These are phyloP conservation scores for Ramichloridium luteum DNA, from an alignment of 2,329 filamentous ascomycete genomes.

Conservation along the genomic window DNA sequence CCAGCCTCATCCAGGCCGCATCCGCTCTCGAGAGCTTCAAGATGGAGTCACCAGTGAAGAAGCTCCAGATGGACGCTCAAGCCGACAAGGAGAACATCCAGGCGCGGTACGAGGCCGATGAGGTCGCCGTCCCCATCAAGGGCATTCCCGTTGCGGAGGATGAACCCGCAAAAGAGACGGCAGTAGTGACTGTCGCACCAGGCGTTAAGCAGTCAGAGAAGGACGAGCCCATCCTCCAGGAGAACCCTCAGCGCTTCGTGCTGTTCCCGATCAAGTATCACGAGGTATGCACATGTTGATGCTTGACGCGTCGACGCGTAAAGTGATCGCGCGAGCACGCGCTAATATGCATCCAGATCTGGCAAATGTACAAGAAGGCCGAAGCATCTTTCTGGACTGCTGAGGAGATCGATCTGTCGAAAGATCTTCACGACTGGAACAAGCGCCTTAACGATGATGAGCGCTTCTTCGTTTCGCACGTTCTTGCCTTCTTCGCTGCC, in stretches of 20 bases:
- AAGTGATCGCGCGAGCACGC: conserved; percentile 13
- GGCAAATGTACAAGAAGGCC: conserved; percentile 99
- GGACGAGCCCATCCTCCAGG: conserved; percentile 82
- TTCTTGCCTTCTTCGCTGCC: conserved; percentile 96
- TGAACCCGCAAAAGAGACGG: conserved; percentile 19
- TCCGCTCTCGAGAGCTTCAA: conserved; percentile 78
- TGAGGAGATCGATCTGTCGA: conserved; percentile 97
- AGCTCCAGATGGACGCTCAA: conserved; percentile 57
- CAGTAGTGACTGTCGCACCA: conserved; percentile 29
- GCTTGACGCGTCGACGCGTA: conserved; percentile 47
- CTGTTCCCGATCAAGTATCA: conserved; percentile 99
- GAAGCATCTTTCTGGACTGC: conserved; percentile 99
- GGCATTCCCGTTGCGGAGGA: conserved; percentile 37
- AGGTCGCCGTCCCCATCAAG: conserved; percentile 45
- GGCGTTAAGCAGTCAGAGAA: conserved; percentile 54
- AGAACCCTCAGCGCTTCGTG: conserved; percentile 93
- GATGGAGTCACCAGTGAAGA: conserved; percentile 88
- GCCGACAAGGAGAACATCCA: conserved; percentile 72
- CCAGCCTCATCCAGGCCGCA: conserved; percentile 54
- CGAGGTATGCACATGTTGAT: conserved; percentile 56
- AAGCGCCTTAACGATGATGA: conserved; percentile 94
- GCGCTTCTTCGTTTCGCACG: conserved; percentile 96
- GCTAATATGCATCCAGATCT: conserved; percentile 55
- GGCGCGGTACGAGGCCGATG: conserved; percentile 34
- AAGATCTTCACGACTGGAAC: conserved; percentile 99